Evolutionary conservation across 139 green algal genomes (phyloP).

Genomic region (Closterium sp.): DNA sequence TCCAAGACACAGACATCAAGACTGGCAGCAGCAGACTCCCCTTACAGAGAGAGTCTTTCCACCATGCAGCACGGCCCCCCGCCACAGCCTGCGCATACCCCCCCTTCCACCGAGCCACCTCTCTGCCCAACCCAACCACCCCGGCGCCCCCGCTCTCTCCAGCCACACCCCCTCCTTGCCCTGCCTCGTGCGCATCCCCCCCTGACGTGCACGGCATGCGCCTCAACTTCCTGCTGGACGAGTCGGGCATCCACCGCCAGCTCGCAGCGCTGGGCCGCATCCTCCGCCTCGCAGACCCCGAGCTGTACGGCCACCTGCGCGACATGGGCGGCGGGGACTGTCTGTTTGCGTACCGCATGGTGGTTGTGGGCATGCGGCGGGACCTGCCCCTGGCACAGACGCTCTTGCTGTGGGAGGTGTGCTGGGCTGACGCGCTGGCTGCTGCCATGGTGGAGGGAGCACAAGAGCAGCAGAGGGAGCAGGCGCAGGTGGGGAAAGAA

Average conservation of each 20-base stretch:
- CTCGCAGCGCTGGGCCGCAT: slow-evolving; percentile 58
- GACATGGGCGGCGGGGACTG: background rate
- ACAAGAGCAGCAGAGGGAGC: background rate
- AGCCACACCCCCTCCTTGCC: background rate
- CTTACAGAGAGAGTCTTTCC: background rate
- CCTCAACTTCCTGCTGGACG: slow-evolving; percentile 68
- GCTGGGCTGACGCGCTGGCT: background rate
- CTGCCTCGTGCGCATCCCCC: too few relatives aligned
- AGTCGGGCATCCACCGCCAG: slow-evolving; percentile 67
- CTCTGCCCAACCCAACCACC: background rate
- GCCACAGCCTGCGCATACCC: background rate
- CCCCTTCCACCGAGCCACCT: background rate
- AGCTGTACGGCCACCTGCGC: slow-evolving; percentile 21
- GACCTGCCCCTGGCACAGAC: background rate
- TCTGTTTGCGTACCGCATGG: slow-evolving; percentile 11
- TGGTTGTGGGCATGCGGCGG: background rate
- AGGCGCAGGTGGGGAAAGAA: background rate
- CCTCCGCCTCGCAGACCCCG: slow-evolving; percentile 56
- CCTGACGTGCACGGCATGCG: background rate
- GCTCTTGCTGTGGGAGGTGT: background rate
- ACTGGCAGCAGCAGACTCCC: background rate
- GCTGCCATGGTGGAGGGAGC: background rate
- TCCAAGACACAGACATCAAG: too few relatives aligned
- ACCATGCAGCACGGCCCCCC: background rate
- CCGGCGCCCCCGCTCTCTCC: background rate